Percentiles rank a stretch among this genome's conserved stretches.
These are phyloP conservation scores for Candida neerlandica DNA, from an alignment of 1,139 yeast species.

Conservation along the genomic window DNA sequence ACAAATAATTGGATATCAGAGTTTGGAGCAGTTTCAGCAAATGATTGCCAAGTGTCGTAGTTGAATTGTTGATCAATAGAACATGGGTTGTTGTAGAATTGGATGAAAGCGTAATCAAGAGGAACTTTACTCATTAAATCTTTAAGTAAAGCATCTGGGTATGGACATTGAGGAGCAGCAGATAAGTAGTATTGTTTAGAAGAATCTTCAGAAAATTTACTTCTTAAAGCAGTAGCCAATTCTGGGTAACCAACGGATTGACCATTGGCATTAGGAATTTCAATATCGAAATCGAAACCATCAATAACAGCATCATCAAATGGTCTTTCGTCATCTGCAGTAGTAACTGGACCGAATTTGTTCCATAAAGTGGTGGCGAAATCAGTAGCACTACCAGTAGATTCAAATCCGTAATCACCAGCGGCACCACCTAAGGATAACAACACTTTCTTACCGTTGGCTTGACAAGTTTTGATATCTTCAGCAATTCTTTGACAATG, in stretches of 20 bases:
- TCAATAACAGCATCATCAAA: constrained; percentile 55
- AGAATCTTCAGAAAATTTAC: constrained; percentile 52
- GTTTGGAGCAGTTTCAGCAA: constrained; percentile 45
- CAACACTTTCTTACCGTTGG: constrained; percentile 72
- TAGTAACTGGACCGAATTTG: constrained; percentile 67
- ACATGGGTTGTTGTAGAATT: constrained; percentile 92
- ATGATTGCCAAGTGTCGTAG: constrained; percentile 81
- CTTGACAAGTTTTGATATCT: constrained; percentile 81
- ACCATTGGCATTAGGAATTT: constrained; percentile 23
- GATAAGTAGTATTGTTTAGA: constrained; percentile 72
- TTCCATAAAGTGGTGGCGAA: constrained; percentile 82
- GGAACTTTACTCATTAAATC: constrained; percentile 60
- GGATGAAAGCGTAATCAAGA: constrained; percentile 85
- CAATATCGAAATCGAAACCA: constrained; percentile 48
- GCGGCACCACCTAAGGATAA: constrained; percentile 87
- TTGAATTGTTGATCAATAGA: constrained; percentile 61
- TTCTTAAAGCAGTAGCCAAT: constrained; percentile 61
- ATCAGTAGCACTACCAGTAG: constrained; percentile 58
- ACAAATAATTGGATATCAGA: constrained; percentile 38
- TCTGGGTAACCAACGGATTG: constrained; percentile 64
- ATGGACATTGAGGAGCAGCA: constrained; percentile 94
- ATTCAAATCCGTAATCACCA: constrained; percentile 73
- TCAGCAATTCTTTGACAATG: constrained; percentile 65
- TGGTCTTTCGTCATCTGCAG: constrained; percentile 63
- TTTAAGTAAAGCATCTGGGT: constrained; percentile 85